Evolutionary conservation across 208 protist species (phyloP).

Genomic region (Leishmania aethiopica): DNA sequence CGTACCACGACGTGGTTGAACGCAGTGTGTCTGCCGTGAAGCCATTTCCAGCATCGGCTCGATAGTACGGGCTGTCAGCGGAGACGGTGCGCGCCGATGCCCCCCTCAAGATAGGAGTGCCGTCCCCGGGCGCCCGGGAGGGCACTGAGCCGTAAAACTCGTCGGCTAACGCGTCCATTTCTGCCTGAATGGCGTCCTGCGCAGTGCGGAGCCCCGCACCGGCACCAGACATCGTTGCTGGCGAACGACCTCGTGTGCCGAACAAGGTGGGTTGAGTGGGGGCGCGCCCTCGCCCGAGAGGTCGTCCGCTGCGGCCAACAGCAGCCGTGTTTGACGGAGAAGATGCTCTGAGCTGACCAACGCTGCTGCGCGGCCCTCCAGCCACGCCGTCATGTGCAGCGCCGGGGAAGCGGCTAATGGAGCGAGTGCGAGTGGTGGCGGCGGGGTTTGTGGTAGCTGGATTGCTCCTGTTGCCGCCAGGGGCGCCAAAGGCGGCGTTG

Average conservation of each 20-base stretch:
- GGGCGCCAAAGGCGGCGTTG: background rate
- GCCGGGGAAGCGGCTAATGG: background rate
- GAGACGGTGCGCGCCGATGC: background rate
- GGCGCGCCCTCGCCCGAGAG: background rate
- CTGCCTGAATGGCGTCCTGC: constrained; percentile 55
- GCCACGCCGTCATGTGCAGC: background rate
- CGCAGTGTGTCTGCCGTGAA: constrained; percentile 21
- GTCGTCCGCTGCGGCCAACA: background rate
- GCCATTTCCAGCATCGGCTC: background rate
- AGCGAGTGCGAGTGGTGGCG: background rate
- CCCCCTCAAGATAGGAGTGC: background rate
- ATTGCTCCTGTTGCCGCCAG: background rate
- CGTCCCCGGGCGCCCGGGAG: constrained; percentile 21
- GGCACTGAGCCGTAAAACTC: constrained; percentile 52
- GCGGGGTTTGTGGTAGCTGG: background rate
- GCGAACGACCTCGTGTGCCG: background rate
- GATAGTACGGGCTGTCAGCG: constrained; percentile 2
- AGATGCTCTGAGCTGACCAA: background rate
- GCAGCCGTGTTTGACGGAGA: background rate
- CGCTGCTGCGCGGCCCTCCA: background rate
- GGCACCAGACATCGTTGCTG: background rate
- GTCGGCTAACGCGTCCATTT: constrained; percentile 60
- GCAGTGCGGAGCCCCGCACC: background rate
- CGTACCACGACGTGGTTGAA: constrained; percentile 38
- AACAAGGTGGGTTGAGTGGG: background rate